Evolutionary conservation across 225 moss, liverwort and hornwort genomes (phyloP), one percentile per base, ranked within the genome.

Genomic region (Sphagnum contortum): DNA sequence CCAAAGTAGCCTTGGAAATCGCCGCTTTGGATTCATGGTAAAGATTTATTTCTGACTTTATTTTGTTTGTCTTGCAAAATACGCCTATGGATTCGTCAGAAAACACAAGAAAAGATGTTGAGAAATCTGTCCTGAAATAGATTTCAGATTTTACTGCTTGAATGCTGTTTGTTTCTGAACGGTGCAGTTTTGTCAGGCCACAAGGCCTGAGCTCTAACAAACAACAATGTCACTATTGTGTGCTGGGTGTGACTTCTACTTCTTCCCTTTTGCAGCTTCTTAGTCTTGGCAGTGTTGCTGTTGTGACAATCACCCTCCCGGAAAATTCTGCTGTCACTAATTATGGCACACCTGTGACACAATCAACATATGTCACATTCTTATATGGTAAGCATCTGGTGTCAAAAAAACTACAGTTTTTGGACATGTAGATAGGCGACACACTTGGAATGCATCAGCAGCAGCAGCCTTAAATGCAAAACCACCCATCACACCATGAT

Each of bases 1-100:
- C 5, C 82, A 90, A 8, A 86, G 72, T 60, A 84, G 88, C 71
- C 81, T 60, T 0, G 75, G 84, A 59, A 87, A 84, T 71, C 75
- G 87, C 66, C 84, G 82, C 14, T 90, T 87, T 59, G 90, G 77
- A 2, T 90, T 85, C 74, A 57, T 57, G 75, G 89, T 87, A 76
- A 56, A 70, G 48, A 48, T 8, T 10, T 48, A 8, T 13, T 5
- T 50, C 4, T 51, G 12, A 12, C 64, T 10, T 66, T 10, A 6
- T 7, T 5, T 9, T 47, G 48, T 4, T 62, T 62, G 10, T 12
- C 55, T 10, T 56, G 55, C 1, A 56, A 6, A 56, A 3, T 56
- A 3, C 2, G 11, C 55, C 4, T 4, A 56, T 12, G 12, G 12
- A 10, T 11, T 56, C 6, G 11, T 10, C 7, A 10, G 6, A 6